These are phyloP conservation scores for Aureobasidium subglaciale DNA, from an alignment of 2,329 filamentous ascomycete species.

Conservation along the genomic window DNA sequence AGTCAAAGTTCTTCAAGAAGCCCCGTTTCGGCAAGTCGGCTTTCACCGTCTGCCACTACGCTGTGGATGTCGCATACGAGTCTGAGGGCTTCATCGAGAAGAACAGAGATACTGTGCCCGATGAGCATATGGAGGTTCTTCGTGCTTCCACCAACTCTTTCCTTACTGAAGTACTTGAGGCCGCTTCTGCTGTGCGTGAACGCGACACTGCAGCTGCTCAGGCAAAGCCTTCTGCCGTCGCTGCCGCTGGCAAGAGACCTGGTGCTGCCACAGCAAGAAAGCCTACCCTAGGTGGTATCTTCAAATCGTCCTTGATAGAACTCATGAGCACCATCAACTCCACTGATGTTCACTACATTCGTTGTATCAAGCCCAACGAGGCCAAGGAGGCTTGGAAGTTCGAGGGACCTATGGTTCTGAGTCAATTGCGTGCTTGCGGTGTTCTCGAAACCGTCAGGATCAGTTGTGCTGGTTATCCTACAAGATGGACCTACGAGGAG, in stretches of 20 bases:
- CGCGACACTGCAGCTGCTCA: constrained; percentile 61
- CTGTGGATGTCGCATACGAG: constrained; percentile 95
- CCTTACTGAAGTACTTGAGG: constrained; percentile 74
- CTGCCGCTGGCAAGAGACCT: constrained; percentile 69
- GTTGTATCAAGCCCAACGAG: constrained; percentile 98
- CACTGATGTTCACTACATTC: constrained; percentile 97
- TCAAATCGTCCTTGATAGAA: constrained; percentile 96
- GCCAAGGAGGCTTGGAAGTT: constrained; percentile 96
- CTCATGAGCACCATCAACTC: constrained; percentile 97
- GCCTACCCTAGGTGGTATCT: constrained; percentile 94
- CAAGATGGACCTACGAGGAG: constrained; percentile 97
- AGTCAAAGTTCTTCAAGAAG: constrained; percentile 98
- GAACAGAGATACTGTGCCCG: constrained; percentile 96
- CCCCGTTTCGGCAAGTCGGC: constrained; percentile 94
- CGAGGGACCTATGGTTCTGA: constrained; percentile 96
- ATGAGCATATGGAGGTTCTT: constrained; percentile 94
- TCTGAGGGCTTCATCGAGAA: constrained; percentile 99
- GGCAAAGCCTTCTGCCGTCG: constrained; percentile 58
- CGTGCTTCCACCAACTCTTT: constrained; percentile 78
- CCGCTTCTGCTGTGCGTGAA: constrained; percentile 78
- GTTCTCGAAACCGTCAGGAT: constrained; percentile 97
- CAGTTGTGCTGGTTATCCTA: constrained; percentile 93
- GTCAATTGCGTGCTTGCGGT: constrained; percentile 94
- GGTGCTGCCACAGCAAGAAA: constrained; percentile 91
- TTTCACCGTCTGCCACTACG: constrained; percentile 98